Evolutionary conservation across 345 rosid species (phyloP).

Genomic region (Brassica incana): DNA sequence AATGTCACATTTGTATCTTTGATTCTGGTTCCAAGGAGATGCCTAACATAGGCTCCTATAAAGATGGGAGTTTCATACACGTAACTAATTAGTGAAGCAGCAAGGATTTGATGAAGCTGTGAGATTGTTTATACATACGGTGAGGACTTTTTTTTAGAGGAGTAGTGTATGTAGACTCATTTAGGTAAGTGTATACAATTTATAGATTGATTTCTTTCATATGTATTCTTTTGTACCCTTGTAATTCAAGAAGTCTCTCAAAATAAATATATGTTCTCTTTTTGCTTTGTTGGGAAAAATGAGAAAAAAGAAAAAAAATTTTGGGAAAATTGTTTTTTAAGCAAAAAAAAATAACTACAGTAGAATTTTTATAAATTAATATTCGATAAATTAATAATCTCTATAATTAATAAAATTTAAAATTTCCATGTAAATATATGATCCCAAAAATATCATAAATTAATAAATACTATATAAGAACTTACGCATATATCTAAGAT

Average conservation of each 20-base stretch:
- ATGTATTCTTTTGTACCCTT: background rate
- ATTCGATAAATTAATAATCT: no score
- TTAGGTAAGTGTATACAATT: background rate
- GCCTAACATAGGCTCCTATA: background rate
- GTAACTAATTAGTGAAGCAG: background rate
- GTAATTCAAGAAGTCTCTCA: background rate
- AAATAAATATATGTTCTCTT: background rate
- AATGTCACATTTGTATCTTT: background rate
- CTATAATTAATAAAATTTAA: no score
- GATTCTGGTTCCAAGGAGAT: background rate
- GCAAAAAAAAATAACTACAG: no score
- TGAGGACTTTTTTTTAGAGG: background rate
- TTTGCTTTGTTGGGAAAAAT: background rate
- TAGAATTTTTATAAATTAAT: no score
- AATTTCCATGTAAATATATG: no score
- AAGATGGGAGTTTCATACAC: background rate
- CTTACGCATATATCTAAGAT: no score
- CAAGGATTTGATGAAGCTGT: conserved; percentile 7
- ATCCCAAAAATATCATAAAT: no score
- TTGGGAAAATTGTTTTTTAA: no score
- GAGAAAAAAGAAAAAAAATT: no score
- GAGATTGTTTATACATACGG: conserved; percentile 13
- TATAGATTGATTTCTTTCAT: background rate
- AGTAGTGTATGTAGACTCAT: background rate
- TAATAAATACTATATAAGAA: no score